Conservation (phyloP, 164 flowering plant genomes). For the Kingdonia uniflora region DNA sequence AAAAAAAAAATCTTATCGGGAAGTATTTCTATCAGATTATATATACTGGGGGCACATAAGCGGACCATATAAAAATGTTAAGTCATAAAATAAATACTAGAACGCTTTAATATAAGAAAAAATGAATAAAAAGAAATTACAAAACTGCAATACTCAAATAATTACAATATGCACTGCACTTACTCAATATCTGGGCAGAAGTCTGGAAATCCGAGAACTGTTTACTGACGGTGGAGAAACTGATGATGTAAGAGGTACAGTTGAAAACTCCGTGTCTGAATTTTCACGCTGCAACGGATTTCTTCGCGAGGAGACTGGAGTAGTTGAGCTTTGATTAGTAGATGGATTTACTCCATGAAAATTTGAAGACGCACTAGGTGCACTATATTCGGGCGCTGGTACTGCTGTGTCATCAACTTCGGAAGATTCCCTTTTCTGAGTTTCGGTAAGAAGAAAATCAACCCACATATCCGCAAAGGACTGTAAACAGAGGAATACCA, state of each 20-base stretch:
- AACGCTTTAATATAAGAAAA: not conserved
- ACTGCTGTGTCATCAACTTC: slow-evolving; percentile 30
- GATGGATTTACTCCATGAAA: slow-evolving; percentile 13
- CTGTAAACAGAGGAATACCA: slow-evolving; percentile 26
- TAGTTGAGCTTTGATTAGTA: slow-evolving; percentile 8
- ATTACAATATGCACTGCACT: slow-evolving; percentile 12
- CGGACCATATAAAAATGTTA: no score
- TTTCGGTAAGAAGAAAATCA: slow-evolving; percentile 94
- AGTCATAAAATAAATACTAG: not conserved
- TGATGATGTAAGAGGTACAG: slow-evolving; percentile 62
- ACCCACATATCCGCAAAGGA: slow-evolving; percentile 98
- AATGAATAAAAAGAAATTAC: not conserved
- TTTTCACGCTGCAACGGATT: slow-evolving; percentile 25
- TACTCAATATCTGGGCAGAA: slow-evolving; percentile 31
- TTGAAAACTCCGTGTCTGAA: slow-evolving; percentile 64
- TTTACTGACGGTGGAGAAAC: slow-evolving; percentile 25
- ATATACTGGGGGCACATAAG: no score
- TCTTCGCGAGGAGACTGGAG: not conserved
- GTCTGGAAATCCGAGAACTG: slow-evolving; percentile 37
- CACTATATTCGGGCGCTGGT: slow-evolving; percentile 13
- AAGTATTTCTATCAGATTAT: no score
- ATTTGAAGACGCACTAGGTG: slow-evolving; percentile 12
- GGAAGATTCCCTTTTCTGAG: slow-evolving; percentile 70
- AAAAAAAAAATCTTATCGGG: no score
- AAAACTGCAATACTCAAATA: slow-evolving; percentile 9